A percentile compares a stretch with the other conserved stretches of the same genome.
phyloP scores from a whole-genome alignment of 1,139 yeast genomes.

The Suhomyces yuchorum region DNA sequence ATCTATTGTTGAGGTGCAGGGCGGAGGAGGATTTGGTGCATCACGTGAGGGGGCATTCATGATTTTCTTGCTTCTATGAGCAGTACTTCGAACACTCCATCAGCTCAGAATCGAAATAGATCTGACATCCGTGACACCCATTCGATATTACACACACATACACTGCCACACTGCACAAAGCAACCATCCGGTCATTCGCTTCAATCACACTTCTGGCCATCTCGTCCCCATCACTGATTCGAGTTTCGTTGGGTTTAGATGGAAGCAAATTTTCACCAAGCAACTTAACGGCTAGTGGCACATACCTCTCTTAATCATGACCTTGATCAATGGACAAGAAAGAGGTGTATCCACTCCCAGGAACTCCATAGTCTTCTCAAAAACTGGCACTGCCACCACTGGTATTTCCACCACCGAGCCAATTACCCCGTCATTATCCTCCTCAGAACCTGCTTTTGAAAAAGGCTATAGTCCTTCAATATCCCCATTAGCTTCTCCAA shows the following conservation, averaged over 20 bases:
- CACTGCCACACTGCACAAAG: not conserved
- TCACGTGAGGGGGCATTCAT: not conserved
- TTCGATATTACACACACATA: not conserved
- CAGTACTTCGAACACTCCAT: not conserved
- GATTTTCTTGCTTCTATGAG: not conserved
- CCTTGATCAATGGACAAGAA: slow-evolving; percentile 9
- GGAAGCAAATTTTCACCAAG: slow-evolving; percentile 1
- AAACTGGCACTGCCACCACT: slow-evolving; percentile 19
- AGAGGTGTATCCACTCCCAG: slow-evolving; percentile 6
- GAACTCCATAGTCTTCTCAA: slow-evolving; percentile 12
- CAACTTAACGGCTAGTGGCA: not conserved
- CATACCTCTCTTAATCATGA: slow-evolving; percentile 2
- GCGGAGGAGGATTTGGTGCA: too few relatives aligned
- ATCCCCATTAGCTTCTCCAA: slow-evolving; percentile 15
- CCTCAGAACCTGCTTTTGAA: slow-evolving; percentile 7
- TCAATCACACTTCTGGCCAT: not conserved
- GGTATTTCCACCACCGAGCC: slow-evolving; percentile 20
- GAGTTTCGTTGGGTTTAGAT: not conserved
- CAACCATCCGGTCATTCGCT: not conserved
- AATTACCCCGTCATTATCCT: slow-evolving; percentile 19
- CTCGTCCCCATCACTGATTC: not conserved
- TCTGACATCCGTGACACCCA: not conserved
- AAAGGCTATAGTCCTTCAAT: slow-evolving; percentile 5
- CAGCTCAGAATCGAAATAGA: not conserved
- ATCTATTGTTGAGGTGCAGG: not conserved